phyloP scores from a whole-genome alignment of 2,329 filamentous ascomycete genomes.

The Penicillium capsulatum region DNA sequence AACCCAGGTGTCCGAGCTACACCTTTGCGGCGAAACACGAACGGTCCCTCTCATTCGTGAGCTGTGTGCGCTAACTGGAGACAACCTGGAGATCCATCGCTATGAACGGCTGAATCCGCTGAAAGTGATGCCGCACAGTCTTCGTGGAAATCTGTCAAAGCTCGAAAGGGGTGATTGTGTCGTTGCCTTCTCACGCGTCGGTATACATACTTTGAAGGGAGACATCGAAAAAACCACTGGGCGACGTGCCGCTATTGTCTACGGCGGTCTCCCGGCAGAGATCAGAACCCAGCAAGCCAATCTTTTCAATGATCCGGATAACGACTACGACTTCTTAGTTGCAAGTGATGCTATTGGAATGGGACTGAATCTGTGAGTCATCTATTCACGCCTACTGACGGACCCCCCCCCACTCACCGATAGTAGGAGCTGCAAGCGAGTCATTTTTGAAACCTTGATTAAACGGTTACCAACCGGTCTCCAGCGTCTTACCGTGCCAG shows the following conservation, averaged over 20 bases:
- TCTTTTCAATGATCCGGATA: constrained; percentile 91
- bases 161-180: constrained; percentile 87
- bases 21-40: constrained; percentile 87
- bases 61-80: constrained; percentile 73
- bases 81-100: constrained; percentile 72
- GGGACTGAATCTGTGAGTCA: constrained; percentile 81
- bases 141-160: constrained; percentile 60
- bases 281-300: constrained; percentile 86
- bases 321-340: constrained; percentile 90
- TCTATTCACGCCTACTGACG: background rate
- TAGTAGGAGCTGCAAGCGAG: constrained; percentile 68
- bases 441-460: constrained; percentile 74
- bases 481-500: constrained; percentile 62
- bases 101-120: constrained; percentile 83
- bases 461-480: constrained; percentile 65
- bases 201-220: constrained; percentile 73
- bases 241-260: constrained; percentile 83
- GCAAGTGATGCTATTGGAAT: constrained; percentile 96
- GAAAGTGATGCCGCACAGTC: constrained; percentile 58
- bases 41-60: constrained; percentile 73
- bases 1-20: constrained; percentile 79
- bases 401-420: constrained; percentile 15
- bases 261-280: constrained; percentile 86
- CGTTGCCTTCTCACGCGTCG: constrained; percentile 77
- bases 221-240: constrained; percentile 73